phyloP scores from a whole-genome alignment of 495 filamentous ascomycete genomes.

The Margaritispora aquatica region DNA sequence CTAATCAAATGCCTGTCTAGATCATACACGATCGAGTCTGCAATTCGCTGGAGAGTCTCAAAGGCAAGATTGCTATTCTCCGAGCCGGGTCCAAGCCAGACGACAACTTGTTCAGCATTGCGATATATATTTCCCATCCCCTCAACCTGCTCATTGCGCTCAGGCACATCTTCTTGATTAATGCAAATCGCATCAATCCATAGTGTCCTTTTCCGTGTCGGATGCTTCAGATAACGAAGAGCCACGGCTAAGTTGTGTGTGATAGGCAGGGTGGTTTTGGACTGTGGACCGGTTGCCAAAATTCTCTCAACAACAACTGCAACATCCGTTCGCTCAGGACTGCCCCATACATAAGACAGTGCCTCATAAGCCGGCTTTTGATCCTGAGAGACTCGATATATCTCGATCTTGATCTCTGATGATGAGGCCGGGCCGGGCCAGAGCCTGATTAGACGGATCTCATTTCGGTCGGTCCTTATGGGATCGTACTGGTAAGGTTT shows the following conservation, averaged over 20 bases:
- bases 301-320: neutral
- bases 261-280: too few species aligned
- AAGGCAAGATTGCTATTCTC: too few species aligned
- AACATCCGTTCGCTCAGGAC: neutral
- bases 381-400: neutral
- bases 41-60: too few species aligned
- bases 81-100: neutral
- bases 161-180: neutral
- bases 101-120: neutral
- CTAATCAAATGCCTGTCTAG: too few species aligned
- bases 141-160: neutral
- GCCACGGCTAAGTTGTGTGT: too few species aligned
- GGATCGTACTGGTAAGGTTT: too few species aligned
- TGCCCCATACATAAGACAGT: conserved; percentile 2
- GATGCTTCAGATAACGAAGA: too few species aligned
- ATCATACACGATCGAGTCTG: too few species aligned
- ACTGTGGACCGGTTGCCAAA: too few species aligned
- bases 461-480: too few species aligned
- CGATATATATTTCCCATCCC: neutral
- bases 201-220: too few species aligned
- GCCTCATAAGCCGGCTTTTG: conserved; percentile 3
- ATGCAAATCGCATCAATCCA: neutral
- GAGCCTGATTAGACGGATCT: conserved; percentile 1
- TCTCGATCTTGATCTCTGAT: neutral
- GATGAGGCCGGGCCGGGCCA: neutral